phyloP scores from a whole-genome alignment of 208 protist species.

The Leishmania amazonensis region DNA sequence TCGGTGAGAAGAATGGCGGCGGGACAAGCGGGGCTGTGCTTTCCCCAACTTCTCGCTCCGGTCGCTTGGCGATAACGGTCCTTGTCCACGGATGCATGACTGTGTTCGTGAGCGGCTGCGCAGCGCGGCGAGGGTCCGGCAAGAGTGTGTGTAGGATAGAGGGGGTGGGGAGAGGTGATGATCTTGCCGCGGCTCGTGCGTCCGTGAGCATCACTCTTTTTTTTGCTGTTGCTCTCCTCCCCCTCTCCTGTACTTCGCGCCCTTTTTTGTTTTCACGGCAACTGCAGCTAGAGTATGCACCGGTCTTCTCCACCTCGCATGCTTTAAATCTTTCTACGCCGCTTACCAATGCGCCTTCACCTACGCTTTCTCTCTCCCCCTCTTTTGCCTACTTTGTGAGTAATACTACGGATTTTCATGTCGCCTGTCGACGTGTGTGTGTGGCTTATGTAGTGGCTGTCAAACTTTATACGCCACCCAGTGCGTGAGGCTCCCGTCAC shows the following conservation, averaged over 20 bases:
- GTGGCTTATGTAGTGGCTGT: not conserved
- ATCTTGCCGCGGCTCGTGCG: not conserved
- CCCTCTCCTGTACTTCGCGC: not conserved
- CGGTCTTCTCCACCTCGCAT: not conserved
- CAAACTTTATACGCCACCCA: not conserved
- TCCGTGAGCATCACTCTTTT: not conserved
- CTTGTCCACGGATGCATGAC: not conserved
- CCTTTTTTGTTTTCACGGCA: not conserved
- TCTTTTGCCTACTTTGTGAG: not conserved
- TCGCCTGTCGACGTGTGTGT: not conserved
- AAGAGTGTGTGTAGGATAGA: too few relatives aligned
- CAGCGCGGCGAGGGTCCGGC: not conserved
- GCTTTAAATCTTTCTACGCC: not conserved
- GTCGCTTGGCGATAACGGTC: not conserved
- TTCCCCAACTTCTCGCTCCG: not conserved
- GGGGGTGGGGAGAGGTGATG: not conserved
- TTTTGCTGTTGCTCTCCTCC: not conserved
- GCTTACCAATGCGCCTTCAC: not conserved
- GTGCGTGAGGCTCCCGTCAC: not conserved
- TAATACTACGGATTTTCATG: not conserved
- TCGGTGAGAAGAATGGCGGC: not conserved
- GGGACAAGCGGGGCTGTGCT: not conserved
- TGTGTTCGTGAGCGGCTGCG: not conserved
- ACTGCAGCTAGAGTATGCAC: not conserved
- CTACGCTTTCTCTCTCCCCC: slow-evolving; percentile 2